Evolutionary conservation across 2,329 filamentous ascomycete genomes (phyloP).

Genomic region (Colletotrichum tropicale): DNA sequence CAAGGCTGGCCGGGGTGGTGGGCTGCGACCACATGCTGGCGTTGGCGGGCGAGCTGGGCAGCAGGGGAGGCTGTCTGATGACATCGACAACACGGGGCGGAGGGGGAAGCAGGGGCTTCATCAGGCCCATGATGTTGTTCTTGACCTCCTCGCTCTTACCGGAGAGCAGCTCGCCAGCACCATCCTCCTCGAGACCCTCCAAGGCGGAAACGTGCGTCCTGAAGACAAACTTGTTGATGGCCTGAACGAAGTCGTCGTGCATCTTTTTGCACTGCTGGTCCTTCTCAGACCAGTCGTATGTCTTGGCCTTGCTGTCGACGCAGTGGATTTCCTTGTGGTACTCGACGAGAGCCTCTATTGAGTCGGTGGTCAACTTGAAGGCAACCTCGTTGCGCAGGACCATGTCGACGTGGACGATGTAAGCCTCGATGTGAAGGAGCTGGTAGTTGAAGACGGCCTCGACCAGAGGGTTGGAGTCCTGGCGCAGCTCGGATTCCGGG

Average conservation of each 20-base stretch:
- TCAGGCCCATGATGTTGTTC: constrained; percentile 80
- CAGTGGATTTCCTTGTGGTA: constrained; percentile 97
- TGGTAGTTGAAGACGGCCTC: constrained; percentile 93
- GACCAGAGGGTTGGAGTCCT: constrained; percentile 80
- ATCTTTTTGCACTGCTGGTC: constrained; percentile 95
- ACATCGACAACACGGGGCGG: constrained; percentile 90
- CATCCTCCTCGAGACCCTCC: constrained; percentile 96
- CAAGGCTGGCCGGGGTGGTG: constrained; percentile 66
- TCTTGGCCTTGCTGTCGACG: constrained; percentile 84
- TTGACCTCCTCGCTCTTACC: constrained; percentile 95
- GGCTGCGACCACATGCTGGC: constrained; percentile 78
- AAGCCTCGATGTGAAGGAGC: constrained; percentile 92
- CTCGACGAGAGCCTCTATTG: constrained; percentile 90
- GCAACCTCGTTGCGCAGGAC: constrained; percentile 96
- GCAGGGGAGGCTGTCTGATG: constrained; percentile 81
- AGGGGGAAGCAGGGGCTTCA: constrained; percentile 85
- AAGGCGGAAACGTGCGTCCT: constrained; percentile 86
- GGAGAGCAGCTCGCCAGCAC: constrained; percentile 88
- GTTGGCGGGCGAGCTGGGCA: constrained; percentile 79
- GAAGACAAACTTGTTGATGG: constrained; percentile 96
- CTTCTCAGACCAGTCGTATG: constrained; percentile 96
- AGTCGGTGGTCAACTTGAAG: constrained; percentile 94
- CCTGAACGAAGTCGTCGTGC: constrained; percentile 95
- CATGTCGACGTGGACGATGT: constrained; percentile 99
- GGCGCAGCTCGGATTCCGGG: constrained; percentile 82